These are phyloP conservation scores for Colletotrichum navitas DNA, from an alignment of 2,329 filamentous ascomycete species.

Conservation along the genomic window DNA sequence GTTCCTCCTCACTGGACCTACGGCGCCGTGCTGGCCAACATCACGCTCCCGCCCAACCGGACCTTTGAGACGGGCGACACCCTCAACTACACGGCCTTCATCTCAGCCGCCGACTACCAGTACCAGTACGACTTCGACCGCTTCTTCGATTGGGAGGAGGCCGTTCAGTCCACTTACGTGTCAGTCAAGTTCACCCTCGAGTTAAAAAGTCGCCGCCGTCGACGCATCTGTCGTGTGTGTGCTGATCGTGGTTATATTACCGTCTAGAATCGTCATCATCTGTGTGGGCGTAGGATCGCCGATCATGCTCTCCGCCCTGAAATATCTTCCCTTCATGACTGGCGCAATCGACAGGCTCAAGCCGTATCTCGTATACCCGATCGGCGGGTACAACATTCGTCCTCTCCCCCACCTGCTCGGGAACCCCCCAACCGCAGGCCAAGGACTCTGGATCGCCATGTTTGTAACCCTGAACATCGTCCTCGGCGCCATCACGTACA, in stretches of 20 bases:
- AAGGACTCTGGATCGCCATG: constrained; percentile 52
- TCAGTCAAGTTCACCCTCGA: too few species aligned
- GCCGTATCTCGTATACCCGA: too few species aligned
- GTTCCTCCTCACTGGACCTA: constrained; percentile 48
- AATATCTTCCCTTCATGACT: too few species aligned
- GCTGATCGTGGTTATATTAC: too few species aligned
- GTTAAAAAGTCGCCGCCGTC: too few species aligned
- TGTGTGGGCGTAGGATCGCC: too few species aligned
- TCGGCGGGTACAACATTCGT: too few species aligned
- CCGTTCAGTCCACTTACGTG: constrained; percentile 44
- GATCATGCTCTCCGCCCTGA: too few species aligned
- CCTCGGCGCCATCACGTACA: constrained; percentile 46
- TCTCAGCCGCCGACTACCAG: constrained; percentile 48
- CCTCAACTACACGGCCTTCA: constrained; percentile 52
- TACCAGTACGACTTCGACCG: constrained; percentile 64
- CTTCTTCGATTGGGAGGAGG: constrained; percentile 63
- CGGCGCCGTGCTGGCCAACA: constrained; percentile 34
- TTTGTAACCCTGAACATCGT: constrained; percentile 50
- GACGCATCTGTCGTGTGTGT: too few species aligned
- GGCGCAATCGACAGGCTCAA: constrained; percentile 36
- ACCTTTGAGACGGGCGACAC: neutral
- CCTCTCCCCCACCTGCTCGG: too few species aligned
- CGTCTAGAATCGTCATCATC: too few species aligned
- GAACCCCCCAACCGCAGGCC: constrained; percentile 53
- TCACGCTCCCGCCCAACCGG: neutral